Evolutionary conservation across 495 filamentous ascomycete genomes (phyloP), one percentile per base, ranked within the genome.

Genomic region (Penicillium dipodomyicola): DNA sequence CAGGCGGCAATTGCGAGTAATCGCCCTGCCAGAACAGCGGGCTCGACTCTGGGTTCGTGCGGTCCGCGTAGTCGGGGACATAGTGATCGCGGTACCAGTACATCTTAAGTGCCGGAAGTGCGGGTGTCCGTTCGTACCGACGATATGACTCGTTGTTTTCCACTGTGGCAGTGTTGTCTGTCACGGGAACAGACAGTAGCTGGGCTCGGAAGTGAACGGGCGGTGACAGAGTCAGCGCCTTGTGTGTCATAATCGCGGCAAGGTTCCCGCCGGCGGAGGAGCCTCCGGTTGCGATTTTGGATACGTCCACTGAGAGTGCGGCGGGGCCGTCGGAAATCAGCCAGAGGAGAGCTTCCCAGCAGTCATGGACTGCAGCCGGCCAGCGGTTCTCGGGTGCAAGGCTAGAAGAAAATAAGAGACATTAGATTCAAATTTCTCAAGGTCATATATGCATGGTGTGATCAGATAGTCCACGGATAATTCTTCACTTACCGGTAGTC

Each of bases 11-110:
- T 22, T 73, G 64, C 1, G 70, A 66, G 77, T 80, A 83, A 29
- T 80, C 71, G 8, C 69, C 74, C 2, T 64, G 30, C 56, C 78
- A 83, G 19, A 84, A 75, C 49, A 84, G 59, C 12, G 82, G 81
- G 42, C 79, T 82, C 0, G 81, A 79, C 58, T 84, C 81, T 0
- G 81, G 80, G 48, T 82, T 67, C 4, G 59, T 64, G 66, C 78
- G 72, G 42, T 79, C 72, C 6, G 57, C 59, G 5, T 67, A 47
- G 15, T 80, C 70, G 1, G 82, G 82, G 0, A 84, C 69, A 59
- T 84, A 84, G 56, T 83, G 81, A 4, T 75, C 65, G 17, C 82
- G 73, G 57, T 82, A 84, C 82, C 82, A 84, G 48, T 81, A 61
- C 81, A 84, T 84, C 61, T 83, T 84, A 5, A 61, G 65, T 0